Percentiles rank a stretch among this genome's conserved stretches.
phyloP scores from a whole-genome alignment of 495 filamentous ascomycete species.

The Melanomma pulvis-pyrius region DNA sequence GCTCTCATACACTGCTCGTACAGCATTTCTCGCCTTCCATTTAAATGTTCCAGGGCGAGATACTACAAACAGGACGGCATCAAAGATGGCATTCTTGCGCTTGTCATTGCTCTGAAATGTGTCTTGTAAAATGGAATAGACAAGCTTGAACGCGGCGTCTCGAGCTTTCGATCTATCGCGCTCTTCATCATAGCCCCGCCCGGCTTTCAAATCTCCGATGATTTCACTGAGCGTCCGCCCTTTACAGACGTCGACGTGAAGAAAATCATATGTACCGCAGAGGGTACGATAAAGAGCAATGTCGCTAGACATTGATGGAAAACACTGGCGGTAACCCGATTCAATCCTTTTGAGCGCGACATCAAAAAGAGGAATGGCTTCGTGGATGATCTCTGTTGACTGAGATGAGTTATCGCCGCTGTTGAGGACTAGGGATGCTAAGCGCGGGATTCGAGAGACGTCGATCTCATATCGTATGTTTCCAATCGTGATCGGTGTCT shows the following conservation, averaged over 20 bases:
- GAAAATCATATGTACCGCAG: slow-evolving; percentile 9
- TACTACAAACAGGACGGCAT: slow-evolving; percentile 12
- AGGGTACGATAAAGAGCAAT: slow-evolving; percentile 7
- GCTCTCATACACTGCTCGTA: slow-evolving; percentile 9
- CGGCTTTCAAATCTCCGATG: slow-evolving; percentile 7
- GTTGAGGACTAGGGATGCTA: too few species aligned
- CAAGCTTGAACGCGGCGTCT: slow-evolving; percentile 12
- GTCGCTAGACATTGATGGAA: slow-evolving; percentile 2
- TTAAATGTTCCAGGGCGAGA: slow-evolving; percentile 12
- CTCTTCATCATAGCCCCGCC: slow-evolving; percentile 5
- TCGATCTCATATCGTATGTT: too few species aligned
- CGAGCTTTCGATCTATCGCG: slow-evolving; percentile 5
- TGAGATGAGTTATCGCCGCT: too few species aligned
- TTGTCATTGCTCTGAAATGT: slow-evolving; percentile 12
- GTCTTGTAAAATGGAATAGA: slow-evolving; percentile 8
- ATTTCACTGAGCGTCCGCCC: slow-evolving; percentile 10
- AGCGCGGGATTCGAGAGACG: too few species aligned
- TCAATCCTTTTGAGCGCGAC: slow-evolving; percentile 7
- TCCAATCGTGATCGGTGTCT: too few species aligned
- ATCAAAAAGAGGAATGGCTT: too few species aligned
- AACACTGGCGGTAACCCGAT: slow-evolving; percentile 15
- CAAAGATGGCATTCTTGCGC: slow-evolving; percentile 14
- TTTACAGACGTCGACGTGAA: slow-evolving; percentile 6
- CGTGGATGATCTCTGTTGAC: too few species aligned
- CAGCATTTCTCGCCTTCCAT: slow-evolving; percentile 12